These are phyloP conservation scores for Solanum hybrid DNA, from an alignment of 305 asterid genomes.

Conservation along the genomic window DNA sequence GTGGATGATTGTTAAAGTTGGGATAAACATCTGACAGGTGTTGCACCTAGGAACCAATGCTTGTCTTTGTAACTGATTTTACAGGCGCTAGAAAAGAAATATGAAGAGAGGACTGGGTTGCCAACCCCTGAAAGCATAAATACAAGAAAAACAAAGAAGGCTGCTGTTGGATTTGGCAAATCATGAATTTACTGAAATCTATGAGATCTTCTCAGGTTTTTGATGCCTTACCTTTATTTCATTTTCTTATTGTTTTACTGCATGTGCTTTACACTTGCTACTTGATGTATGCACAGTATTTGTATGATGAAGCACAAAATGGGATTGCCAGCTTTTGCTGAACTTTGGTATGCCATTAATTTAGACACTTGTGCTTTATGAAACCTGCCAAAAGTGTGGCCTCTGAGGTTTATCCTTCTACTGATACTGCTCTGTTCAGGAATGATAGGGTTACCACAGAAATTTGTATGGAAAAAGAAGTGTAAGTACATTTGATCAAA, in stretches of 20 bases:
- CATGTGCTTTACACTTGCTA: background rate
- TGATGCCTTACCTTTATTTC: background rate
- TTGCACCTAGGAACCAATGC: background rate
- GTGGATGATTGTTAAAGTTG: conserved; percentile 4
- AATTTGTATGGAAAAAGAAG: background rate
- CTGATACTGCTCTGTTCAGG: background rate
- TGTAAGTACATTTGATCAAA: background rate
- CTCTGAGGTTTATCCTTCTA: background rate
- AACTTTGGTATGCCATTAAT: background rate
- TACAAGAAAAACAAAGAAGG: conserved; percentile 35
- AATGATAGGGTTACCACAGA: background rate
- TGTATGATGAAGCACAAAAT: background rate
- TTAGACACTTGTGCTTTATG: background rate
- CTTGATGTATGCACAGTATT: background rate
- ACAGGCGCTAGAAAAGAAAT: conserved; percentile 78
- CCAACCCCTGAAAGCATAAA: conserved; percentile 72
- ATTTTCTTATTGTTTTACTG: background rate
- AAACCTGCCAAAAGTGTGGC: background rate
- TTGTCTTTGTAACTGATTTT: conserved; percentile 2
- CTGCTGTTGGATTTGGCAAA: conserved; percentile 71
- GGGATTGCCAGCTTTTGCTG: background rate
- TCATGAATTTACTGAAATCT: conserved; percentile 14
- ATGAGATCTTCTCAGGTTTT: background rate
- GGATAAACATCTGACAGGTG: background rate
- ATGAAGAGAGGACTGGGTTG: conserved; percentile 61